phyloP scores from a whole-genome alignment of 768 basidiomycete genomes.

The Boletus bicolor region DNA sequence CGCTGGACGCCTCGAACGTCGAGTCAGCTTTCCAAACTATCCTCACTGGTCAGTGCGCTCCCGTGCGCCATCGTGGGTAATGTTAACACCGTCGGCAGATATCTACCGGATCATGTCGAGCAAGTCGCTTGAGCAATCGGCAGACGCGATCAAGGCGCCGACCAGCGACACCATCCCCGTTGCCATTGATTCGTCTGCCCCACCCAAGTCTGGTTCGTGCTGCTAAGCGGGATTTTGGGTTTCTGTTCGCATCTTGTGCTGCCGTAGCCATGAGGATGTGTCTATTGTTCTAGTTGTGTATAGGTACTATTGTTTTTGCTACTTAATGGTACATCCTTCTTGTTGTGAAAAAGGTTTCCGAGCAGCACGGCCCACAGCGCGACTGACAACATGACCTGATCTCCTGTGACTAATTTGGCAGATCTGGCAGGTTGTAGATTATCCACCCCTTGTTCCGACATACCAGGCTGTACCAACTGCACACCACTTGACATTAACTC shows the following conservation, averaged over 20 bases:
- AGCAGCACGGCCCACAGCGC: conserved; percentile 73
- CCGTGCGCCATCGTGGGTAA: neutral
- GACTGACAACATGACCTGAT: conserved; percentile 82
- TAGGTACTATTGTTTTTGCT: conserved; percentile 26
- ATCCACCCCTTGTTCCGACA: too few relatives aligned
- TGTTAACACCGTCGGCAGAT: conserved; percentile 46
- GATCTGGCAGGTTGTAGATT: conserved; percentile 65
- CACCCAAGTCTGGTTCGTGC: conserved; percentile 56
- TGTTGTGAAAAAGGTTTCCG: conserved; percentile 60
- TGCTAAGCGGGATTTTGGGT: conserved; percentile 40
- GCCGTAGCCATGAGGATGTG: conserved; percentile 1
- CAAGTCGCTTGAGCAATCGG: conserved; percentile 86
- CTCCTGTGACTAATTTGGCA: conserved; percentile 93
- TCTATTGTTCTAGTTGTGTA: conserved; percentile 21
- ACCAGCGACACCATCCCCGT: conserved; percentile 84
- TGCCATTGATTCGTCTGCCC: conserved; percentile 56
- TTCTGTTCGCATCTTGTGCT: conserved; percentile 1
- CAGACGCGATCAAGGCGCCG: conserved; percentile 75
- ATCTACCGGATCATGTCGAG: conserved; percentile 97
- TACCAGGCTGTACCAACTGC: too few relatives aligned
- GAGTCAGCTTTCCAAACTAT: conserved; percentile 97
- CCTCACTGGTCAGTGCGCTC: conserved; percentile 64
- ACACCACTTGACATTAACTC: too few relatives aligned
- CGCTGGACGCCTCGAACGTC: conserved; percentile 98
- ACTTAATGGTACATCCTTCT: conserved; percentile 13